Evolutionary conservation across 1,284 basidiomycete species (phyloP).

Genomic region (Exobasidium cylindrosporum): DNA sequence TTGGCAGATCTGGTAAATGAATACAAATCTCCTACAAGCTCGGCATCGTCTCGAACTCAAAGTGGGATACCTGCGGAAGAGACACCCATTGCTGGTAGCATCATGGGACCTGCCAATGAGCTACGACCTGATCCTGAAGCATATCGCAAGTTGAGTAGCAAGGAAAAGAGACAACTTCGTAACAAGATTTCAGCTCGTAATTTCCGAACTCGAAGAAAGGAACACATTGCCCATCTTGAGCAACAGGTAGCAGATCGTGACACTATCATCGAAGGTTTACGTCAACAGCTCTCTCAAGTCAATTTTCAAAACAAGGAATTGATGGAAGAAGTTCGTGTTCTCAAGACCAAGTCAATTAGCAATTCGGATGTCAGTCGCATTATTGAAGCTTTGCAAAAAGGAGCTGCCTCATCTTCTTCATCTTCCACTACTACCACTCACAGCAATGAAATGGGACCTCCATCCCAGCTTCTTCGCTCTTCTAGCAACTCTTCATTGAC

Average conservation of each 20-base stretch:
- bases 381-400: conserved; percentile 72
- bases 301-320: conserved; percentile 80
- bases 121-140: conserved; percentile 63
- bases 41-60: neutral
- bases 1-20: conserved; percentile 20
- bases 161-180: conserved; percentile 91
- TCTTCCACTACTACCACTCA: neutral
- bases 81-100: conserved; percentile 22
- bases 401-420: conserved; percentile 10
- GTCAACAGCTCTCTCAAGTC: conserved; percentile 75
- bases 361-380: conserved; percentile 43
- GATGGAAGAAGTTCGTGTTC: conserved; percentile 52
- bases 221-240: conserved; percentile 90
- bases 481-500: conserved; percentile 19
- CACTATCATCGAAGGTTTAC: conserved; percentile 79
- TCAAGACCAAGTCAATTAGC: conserved; percentile 66
- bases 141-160: conserved; percentile 89
- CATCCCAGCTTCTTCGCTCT: conserved; percentile 18
- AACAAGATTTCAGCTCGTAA: conserved; percentile 97
- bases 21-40: conserved; percentile 15
- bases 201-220: conserved; percentile 88
- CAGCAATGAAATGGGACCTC: conserved; percentile 1
- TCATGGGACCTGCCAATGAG: conserved; percentile 31
- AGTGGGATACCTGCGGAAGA: neutral
- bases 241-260: conserved; percentile 90